Base-by-base conservation (phyloP, 306 rosid species). In the Pterocarpus macrocarpus region DNA sequence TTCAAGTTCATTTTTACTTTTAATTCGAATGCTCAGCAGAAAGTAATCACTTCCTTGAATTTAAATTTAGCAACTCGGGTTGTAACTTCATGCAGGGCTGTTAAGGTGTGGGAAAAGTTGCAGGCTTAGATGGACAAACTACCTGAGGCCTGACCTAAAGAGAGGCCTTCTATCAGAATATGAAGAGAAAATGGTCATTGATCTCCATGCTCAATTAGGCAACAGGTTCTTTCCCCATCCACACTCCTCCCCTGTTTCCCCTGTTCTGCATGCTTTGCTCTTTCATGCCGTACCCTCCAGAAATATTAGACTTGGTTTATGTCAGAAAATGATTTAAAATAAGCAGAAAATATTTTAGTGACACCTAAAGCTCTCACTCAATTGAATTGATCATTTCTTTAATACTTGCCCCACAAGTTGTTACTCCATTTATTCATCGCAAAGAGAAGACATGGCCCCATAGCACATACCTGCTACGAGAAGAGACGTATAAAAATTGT, bases 31-130 rank as follows among this genome's bases (percentile, higher is more conserved):
- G 8, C 11, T 30, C 52, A 33, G 50, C 4, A 64, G 35, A 38
- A 50, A 65, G 59, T 32, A 43, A 17, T 2, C 52, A 38, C 10
- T 67, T 67, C 15, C 22, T 66, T 9, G 49, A 39, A 39, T 66
- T 17, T 66, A 3, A 16, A 77, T 30, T 8, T 32, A 5, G 64
- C 11, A 50, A 83, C 38, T 76, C 4, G 53, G 69, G 14, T 15
- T 49, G 41, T 75, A 62, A 36, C 12, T 75, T 64, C 68, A 73
- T 90, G 86, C 93, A 94, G 98, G 97, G 55, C 65, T 94, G 2
- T 73, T 95, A 63, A 90, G 99, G 87, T 95, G 99, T 79, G 99
- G 99, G 8, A 95, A 95, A 65, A 95, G 99, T 86, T 95, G 99
- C 82, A 88, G 99, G 76, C 86, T 95, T 5, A 87, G 99, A 81